phyloP scores from a whole-genome alignment of 805 yeast genomes.

The Candida yuanshanica region DNA sequence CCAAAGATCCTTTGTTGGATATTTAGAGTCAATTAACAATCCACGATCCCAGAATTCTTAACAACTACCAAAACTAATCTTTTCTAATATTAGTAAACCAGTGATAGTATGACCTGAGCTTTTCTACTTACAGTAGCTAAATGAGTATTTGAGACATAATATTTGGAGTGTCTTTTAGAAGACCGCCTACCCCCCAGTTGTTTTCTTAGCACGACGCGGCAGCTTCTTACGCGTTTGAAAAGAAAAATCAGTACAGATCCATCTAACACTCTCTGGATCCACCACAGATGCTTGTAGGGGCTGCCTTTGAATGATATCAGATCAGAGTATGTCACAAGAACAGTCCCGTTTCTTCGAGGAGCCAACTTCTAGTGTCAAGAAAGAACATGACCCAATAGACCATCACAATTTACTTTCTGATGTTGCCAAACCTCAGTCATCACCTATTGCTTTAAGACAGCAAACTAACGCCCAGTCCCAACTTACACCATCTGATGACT shows the following conservation, averaged over 20 bases:
- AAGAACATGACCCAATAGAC: constrained; percentile 1
- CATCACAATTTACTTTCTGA: constrained; percentile 1
- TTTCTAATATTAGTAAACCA: too few relatives aligned
- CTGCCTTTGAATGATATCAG: neutral
- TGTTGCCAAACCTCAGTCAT: neutral
- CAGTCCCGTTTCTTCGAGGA: neutral
- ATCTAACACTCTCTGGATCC: too few relatives aligned
- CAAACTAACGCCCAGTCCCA: neutral
- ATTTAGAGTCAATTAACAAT: too few relatives aligned
- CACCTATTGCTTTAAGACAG: neutral
- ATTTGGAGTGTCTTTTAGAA: too few relatives aligned
- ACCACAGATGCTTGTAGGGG: neutral
- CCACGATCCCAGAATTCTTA: too few relatives aligned
- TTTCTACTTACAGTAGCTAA: neutral
- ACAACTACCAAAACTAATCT: too few relatives aligned
- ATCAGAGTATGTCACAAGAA: neutral
- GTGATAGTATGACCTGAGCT: too few relatives aligned
- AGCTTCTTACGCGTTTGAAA: neutral
- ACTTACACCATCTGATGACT: neutral
- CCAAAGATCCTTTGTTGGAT: neutral
- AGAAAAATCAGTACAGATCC: too few relatives aligned
- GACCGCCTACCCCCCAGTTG: too few relatives aligned
- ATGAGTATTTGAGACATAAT: too few relatives aligned
- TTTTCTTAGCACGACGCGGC: too few relatives aligned
- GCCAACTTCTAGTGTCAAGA: neutral